Evolutionary conservation across 2,329 filamentous ascomycete species (phyloP).

Genomic region (Daldinia eschscholtzii): DNA sequence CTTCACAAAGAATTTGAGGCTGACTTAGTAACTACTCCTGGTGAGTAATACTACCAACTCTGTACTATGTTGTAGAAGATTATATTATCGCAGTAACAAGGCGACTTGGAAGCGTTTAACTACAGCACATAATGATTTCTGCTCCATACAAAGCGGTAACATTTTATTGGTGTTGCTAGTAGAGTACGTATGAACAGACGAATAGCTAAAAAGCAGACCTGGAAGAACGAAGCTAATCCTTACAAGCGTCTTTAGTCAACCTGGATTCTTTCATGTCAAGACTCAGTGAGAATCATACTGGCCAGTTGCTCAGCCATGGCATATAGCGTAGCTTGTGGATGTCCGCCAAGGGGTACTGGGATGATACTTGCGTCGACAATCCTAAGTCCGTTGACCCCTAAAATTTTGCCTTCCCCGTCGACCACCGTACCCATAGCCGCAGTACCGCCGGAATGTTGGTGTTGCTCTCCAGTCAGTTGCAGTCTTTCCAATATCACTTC

Average conservation of each 20-base stretch:
- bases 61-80: no score
- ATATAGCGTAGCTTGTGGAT: not conserved
- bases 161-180: not conserved
- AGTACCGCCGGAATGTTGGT: conserved; percentile 43
- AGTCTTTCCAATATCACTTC: conserved; percentile 46
- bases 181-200: conserved; percentile 3
- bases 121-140: no score
- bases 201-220: not conserved
- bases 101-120: no score
- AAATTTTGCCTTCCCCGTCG: not conserved
- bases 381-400: not conserved
- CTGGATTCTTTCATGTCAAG: not conserved
- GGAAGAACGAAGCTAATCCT: not conserved
- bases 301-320: not conserved
- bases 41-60: no score
- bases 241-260: not conserved
- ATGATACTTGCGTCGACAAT: not conserved
- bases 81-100: no score
- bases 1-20: no score
- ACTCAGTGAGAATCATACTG: not conserved
- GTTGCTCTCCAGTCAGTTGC: conserved; percentile 42
- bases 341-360: not conserved
- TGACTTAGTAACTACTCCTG: no score
- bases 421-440: conserved; percentile 44
- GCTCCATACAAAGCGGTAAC: no score